Percentiles rank a stretch among this genome's conserved stretches.
These are phyloP conservation scores for Nepenthes gracilis DNA, from an alignment of 148 eudicot genomes.

Conservation along the genomic window DNA sequence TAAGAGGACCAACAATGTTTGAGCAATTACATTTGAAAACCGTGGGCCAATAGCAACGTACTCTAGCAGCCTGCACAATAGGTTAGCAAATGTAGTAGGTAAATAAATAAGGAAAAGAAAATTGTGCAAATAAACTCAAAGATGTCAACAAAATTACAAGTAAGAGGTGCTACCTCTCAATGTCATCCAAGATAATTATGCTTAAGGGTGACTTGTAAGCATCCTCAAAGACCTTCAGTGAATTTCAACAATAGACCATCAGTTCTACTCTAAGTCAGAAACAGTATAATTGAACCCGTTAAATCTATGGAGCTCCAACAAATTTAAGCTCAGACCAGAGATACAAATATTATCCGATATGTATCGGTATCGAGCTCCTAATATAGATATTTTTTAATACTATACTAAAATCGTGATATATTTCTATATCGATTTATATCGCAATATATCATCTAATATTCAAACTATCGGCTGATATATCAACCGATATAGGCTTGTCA, in stretches of 20 bases:
- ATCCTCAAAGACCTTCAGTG: conserved; percentile 73
- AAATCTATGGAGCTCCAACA: no score
- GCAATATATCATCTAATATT: no score
- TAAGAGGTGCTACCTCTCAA: conserved; percentile 54
- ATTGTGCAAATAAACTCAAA: conserved; percentile 1
- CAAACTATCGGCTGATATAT: no score
- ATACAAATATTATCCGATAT: no score
- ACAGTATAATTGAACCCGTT: no score
- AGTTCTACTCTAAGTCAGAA: no score
- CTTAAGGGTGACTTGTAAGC: conserved; percentile 91
- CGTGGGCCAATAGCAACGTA: conserved; percentile 97
- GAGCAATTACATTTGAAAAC: conserved; percentile 88
- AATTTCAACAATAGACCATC: not conserved
- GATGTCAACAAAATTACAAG: not conserved
- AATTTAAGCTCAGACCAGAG: no score
- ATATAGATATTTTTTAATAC: no score
- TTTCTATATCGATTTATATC: no score
- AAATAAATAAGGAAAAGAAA: conserved; percentile 1
- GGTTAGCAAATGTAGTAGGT: not conserved
- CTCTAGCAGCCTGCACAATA: conserved; percentile 60
- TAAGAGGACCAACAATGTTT: conserved; percentile 86
- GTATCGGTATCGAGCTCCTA: no score
- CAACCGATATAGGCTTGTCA: no score
- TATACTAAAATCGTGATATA: no score
- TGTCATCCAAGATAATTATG: conserved; percentile 81